These are phyloP conservation scores for Termitomyces sp. DNA, from an alignment of 768 basidiomycete genomes.

Conservation along the genomic window DNA sequence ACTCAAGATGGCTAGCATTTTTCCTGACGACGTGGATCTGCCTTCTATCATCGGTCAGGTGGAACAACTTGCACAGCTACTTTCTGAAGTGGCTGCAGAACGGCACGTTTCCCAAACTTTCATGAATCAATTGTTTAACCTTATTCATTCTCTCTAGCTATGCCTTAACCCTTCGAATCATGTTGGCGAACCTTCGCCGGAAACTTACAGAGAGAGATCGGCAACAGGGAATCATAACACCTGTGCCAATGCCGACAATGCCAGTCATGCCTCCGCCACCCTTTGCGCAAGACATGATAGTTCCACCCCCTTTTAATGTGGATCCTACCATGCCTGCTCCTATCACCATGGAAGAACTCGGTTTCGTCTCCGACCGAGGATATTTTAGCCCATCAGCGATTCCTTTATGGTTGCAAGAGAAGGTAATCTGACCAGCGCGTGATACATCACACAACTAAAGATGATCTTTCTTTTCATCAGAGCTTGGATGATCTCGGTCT, in stretches of 20 bases:
- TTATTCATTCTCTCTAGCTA: slow-evolving; percentile 45
- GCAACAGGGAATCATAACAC: slow-evolving; percentile 20
- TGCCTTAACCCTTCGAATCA: slow-evolving; percentile 85
- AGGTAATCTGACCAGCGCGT: slow-evolving; percentile 40
- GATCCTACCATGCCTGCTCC: slow-evolving; percentile 51
- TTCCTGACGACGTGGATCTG: slow-evolving; percentile 80
- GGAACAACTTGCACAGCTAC: slow-evolving; percentile 82
- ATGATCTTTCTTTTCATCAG: slow-evolving; percentile 30
- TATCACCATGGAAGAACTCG: slow-evolving; percentile 83
- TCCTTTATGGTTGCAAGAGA: slow-evolving; percentile 90
- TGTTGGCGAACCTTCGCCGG: slow-evolving; percentile 87
- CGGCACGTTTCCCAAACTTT: slow-evolving; percentile 36
- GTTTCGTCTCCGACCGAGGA: slow-evolving; percentile 57
- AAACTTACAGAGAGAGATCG: slow-evolving; percentile 56
- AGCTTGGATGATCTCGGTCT: slow-evolving; percentile 85
- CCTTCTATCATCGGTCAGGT: slow-evolving; percentile 75
- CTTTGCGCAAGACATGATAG: slow-evolving; percentile 52
- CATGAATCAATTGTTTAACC: background rate
- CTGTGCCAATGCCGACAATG: slow-evolving; percentile 27
- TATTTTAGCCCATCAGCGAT: slow-evolving; percentile 76
- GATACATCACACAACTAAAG: background rate
- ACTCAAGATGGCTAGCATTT: slow-evolving; percentile 91
- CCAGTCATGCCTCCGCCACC: slow-evolving; percentile 41
- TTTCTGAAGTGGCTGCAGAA: slow-evolving; percentile 92
- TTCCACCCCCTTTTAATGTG: slow-evolving; percentile 47